Conservation (phyloP, 176 grass and related monocot species). For the Alloteropsis semialata region DNA sequence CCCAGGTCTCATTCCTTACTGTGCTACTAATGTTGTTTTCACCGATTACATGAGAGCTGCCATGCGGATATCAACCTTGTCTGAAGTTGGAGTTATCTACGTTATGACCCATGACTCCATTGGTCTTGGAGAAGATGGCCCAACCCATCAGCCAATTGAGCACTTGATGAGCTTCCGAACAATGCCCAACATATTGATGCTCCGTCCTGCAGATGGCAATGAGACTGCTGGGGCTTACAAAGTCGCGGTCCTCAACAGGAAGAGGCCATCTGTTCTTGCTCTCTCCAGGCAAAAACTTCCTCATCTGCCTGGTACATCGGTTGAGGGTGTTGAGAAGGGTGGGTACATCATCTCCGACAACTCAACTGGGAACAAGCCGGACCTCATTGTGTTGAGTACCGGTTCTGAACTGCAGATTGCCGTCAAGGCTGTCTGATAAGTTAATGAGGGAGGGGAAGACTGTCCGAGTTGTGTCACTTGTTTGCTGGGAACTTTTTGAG, state of each 20-base stretch:
- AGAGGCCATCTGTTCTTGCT: slow-evolving; percentile 89
- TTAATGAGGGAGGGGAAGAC: slow-evolving; percentile 94
- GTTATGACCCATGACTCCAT: slow-evolving; percentile 99
- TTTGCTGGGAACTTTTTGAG: slow-evolving; percentile 82
- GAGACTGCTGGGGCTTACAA: slow-evolving; percentile 97
- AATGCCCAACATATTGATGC: slow-evolving; percentile 96
- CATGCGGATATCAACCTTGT: slow-evolving; percentile 87
- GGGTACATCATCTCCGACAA: slow-evolving; percentile 88
- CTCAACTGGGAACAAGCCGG: slow-evolving; percentile 88
- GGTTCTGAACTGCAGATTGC: slow-evolving; percentile 96
- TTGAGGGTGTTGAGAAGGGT: slow-evolving; percentile 92
- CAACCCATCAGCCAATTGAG: slow-evolving; percentile 94
- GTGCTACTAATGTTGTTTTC: slow-evolving; percentile 96
- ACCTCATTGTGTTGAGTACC: slow-evolving; percentile 67
- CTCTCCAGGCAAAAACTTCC: slow-evolving; percentile 94
- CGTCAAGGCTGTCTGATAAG: slow-evolving; percentile 55
- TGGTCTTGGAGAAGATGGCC: slow-evolving; percentile 93
- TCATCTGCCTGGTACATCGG: slow-evolving; percentile 74
- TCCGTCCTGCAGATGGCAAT: slow-evolving; percentile 90
- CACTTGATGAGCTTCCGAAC: slow-evolving; percentile 86
- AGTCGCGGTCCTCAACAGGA: slow-evolving; percentile 76
- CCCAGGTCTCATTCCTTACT: slow-evolving; percentile 86
- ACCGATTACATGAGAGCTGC: slow-evolving; percentile 96
- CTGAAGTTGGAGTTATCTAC: slow-evolving; percentile 83
- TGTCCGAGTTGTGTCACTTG: slow-evolving; percentile 90